Evolutionary conservation across 805 yeast genomes (phyloP), one percentile per base, ranked within the genome.

Genomic region (Metschnikowia drakensbergensis): DNA sequence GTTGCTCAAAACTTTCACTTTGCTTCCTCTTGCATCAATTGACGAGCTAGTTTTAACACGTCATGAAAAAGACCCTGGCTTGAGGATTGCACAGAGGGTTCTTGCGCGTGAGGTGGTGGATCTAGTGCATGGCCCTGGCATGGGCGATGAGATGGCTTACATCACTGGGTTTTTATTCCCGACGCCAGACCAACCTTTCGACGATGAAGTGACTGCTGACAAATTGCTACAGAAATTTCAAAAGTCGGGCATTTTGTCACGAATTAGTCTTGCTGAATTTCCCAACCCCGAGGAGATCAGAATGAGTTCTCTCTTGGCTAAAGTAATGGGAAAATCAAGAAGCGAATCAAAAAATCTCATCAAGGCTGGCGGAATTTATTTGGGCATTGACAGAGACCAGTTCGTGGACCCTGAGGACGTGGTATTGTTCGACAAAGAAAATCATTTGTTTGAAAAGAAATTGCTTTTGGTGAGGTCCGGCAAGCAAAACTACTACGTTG

Each of bases 101-200:
- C 74, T 94, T 29, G 98, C 98, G 0, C 67, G 79, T 32, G 96
- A 92, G 61, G 86, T 91, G 41, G 86, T 92, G 5, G 96, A 89
- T 58, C 72, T 94, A 58, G 75, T 94, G 37, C 97, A 91, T 66
- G 98, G 98, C 0, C 74, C 72, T 6, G 92, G 90, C 3, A 75
- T 76, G 7, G 91, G 96, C 3, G 72, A 77, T 26, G 78, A 81
- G 34, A 87, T 94, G 55, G 79, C 81, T 22, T 69, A 77, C 23
- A 76, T 88, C 11, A 83, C 96, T 11, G 77, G 83, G 5, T 76
- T 86, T 46, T 62, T 90, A 35, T 90, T 82, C 64, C 84, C 84
- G 6, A 68, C 77, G 2, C 79, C 81, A 3, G 77, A 74, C 48
- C 74, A 68, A 48, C 77, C 78, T 6, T 75, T 69, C 54, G 64